Evolutionary conservation across 2,329 filamentous ascomycete species (phyloP), one percentile per base, ranked within the genome.

Genomic region (Zymoseptoria tritici): DNA sequence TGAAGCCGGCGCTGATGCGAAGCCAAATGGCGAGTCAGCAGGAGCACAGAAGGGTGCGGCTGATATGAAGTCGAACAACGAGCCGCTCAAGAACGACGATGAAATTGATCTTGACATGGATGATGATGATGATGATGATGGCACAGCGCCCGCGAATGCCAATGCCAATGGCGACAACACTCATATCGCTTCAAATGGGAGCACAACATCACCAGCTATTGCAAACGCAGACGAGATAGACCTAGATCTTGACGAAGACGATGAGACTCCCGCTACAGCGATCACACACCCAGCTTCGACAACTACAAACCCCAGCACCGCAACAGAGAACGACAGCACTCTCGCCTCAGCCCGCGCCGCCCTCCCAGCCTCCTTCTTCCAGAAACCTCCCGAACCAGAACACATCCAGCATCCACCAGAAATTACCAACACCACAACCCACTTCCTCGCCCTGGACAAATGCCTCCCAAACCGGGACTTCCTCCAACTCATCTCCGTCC

Each of bases 381-480:
- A 69, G 13, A 73, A 46, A 52, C 67, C 52, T 52, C 60, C 57
- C 49, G 69, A 71, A 31, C 56, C 60, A 64, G 60, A 84, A 16
- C 83, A 82, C 42, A 83, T 86, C 57, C 85, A 87, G 2, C 84
- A 88, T 16, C 91, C 91, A 0, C 71, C 81, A 0, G 82, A 80
- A 0, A 95, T 97, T 62, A 83, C 81, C 1, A 97, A 97, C 77
- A 88, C 81, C 20, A 80, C 81, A 4, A 95, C 93, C 2, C 81
- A 86, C 11, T 99, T 99, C 74, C 81, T 99, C 9, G 89, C 94
- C 0, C 80, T 99, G 2, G 93, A 97, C 76, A 99, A 99, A 74
- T 96, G 91, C 69, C 81, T 93, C 50, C 88, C 89, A 0, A 82
- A 86, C 19, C 85, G 88, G 13, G 83, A 91, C 61, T 97, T 93